Evolutionary conservation across 352 stramenopile species (phyloP), one percentile per base, ranked within the genome.

Genomic region (Chrysophaeum taylorii): DNA sequence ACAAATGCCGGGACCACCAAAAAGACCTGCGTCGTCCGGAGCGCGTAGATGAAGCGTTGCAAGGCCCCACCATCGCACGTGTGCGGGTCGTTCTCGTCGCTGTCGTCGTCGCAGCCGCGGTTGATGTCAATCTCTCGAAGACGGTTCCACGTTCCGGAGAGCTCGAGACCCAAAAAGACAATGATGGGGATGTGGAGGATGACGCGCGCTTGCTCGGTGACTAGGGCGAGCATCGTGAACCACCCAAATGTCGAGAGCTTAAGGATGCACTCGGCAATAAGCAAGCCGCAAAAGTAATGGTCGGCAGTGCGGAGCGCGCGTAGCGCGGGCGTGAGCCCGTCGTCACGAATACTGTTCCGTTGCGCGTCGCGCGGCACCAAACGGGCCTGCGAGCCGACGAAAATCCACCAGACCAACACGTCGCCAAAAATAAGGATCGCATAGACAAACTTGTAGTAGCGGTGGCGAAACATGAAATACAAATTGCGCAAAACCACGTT

Each of bases 21-120:
- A 9, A 66, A 66, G 31, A 66, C 57, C 35, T 66, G 57, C 14
- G 57, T 43, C 33, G 57, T 45, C 4, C 57, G 31, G 7, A 66
- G 27, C 4, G 14, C 57, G 36, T 45, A 42, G 18, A 66, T 27
- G 36, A 2, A n/a, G n/a, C n/a, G n/a, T n/a, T n/a, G n/a, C n/a
- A n/a, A n/a, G n/a, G n/a, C n/a, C n/a, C n/a, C n/a, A n/a, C n/a
- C n/a, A n/a, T n/a, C n/a, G n/a, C n/a, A n/a, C n/a, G n/a, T n/a
- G n/a, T n/a, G n/a, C n/a, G n/a, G n/a, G n/a, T n/a, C 31, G 2
- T 35, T 42, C 35, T 66, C 33, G 33, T 45, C 33, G 18, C 9
- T 12, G 9, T 27, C 45, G 12, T 25, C 45, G 45, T 27, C 12
- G 18, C 5, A 12, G 7, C 18, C n/a, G 9, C 12, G 18, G 18